Base-by-base conservation (phyloP, 2,329 filamentous ascomycete species). In the Aspergillus cejpii region DNA sequence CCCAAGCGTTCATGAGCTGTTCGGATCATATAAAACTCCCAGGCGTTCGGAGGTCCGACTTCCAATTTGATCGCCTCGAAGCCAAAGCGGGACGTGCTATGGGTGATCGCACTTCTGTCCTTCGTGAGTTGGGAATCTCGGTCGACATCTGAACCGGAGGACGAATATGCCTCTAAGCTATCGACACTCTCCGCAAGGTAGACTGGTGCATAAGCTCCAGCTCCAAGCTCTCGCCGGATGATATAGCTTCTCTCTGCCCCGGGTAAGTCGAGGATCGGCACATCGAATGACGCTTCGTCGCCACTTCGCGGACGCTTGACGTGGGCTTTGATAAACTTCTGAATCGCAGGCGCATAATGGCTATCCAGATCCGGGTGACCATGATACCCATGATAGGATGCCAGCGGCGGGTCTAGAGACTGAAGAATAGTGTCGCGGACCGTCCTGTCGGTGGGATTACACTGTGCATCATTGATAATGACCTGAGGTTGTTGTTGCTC, bases 1-100 rank as follows among this genome's bases (percentile, higher is more conserved):
- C 83, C 84, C 0, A 98, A 74, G 1, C 92, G 85, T 17, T 78
- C 73, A 52, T 91, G 87, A 1, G 86, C 81, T 44, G 88, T 79
- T 1, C 87, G 84, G 73, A 97, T 88, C 67, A 98, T 94, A 68
- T 95, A 86, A 62, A 97, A 98, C 62, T 98, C 92, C 92, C 92
- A 98, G 0, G 86, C 77, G 3, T 83, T 85, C 0, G 91, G 87
- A 0, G 90, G 88, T 24, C 85, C 65, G 10, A 64, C 79, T 69
- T 98, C 92, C 81, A 95, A 90, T 68, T 98, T 98, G 56, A 98
- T 75, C 1, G 92, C 92, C 66, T 96, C 89, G 3, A 92, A 75
- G 1, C 72, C 72, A 33, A 85, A 80, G 29, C 71, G 69, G 1
- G 65, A 41, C 11, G 48, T 43, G 12, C 58, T 54, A 24, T 47